Percentiles rank a stretch among this genome's conserved stretches.
Conservation (phyloP, 352 stramenopile genomes). For the Thalassiosira hispida region DNA sequence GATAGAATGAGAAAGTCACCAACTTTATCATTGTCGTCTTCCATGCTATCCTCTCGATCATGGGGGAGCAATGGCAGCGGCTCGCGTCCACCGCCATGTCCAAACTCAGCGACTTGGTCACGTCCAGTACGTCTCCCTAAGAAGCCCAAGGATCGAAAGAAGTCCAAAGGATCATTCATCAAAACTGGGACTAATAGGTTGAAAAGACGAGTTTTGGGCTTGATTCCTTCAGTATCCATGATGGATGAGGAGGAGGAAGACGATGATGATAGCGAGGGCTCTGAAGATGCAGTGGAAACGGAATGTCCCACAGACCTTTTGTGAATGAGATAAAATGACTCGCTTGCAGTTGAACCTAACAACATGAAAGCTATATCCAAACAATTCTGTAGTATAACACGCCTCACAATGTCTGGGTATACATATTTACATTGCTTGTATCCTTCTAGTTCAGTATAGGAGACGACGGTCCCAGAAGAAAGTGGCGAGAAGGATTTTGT, state of each 20-base stretch:
- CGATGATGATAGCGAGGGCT: conserved; percentile 29
- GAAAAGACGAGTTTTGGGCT: conserved; percentile 48
- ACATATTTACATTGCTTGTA: too few relatives aligned
- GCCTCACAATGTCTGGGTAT: too few relatives aligned
- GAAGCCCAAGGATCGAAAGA: conserved; percentile 35
- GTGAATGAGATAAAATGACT: too few relatives aligned
- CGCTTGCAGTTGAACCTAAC: too few relatives aligned
- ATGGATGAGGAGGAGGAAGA: conserved; percentile 43
- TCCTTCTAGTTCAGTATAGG: too few relatives aligned
- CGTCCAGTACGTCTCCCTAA: conserved; percentile 12
- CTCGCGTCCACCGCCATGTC: conserved; percentile 43
- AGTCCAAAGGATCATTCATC: conserved; percentile 22
- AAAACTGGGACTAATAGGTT: conserved; percentile 26
- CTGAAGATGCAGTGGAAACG: conserved; percentile 26
- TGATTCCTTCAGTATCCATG: conserved; percentile 47
- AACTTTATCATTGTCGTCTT: conserved; percentile 28
- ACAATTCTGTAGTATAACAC: too few relatives aligned
- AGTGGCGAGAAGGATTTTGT: too few relatives aligned
- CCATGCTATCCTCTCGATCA: conserved; percentile 33
- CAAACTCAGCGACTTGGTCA: conserved; percentile 29
- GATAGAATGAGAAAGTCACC: conserved; percentile 21
- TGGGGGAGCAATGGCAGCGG: conserved; percentile 37
- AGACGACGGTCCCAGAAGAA: too few relatives aligned
- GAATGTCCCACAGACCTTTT: conserved; percentile 42
- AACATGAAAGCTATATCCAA: too few relatives aligned